Evolutionary conservation across 1,284 basidiomycete species (phyloP), one percentile per base, ranked within the genome.

Genomic region (Ganoderma boninense): DNA sequence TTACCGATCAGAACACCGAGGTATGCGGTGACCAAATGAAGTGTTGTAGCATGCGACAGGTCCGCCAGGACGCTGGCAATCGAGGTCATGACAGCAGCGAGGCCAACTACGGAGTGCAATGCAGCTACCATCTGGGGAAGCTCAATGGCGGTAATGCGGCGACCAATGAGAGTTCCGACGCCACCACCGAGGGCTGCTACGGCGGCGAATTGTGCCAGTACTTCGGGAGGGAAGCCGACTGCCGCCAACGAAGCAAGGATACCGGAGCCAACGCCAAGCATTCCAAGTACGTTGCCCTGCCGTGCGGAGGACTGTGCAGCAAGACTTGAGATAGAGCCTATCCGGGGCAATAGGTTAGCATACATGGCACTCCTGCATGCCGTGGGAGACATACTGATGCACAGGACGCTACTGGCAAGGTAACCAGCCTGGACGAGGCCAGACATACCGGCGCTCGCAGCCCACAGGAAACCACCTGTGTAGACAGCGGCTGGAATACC

Each of bases 371-470:
- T 16, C 6, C 6, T 16, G n/a, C 18, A 2, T 10, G 1, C 43
- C 26, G 26, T 29, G 29, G 42, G 7, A n/a, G 68, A 73, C 84
- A 69, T 78, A 90, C 93, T 90, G 71, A 96, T 96, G 79, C 94
- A 95, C 61, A 96, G 87, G 56, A 96, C 80, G 75, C 92, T 95
- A 76, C 92, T 94, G 0, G 92, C 88, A 67, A 95, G 80, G 77
- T 96, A 96, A 20, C 95, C 94, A 4, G 94, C 94, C 79, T 95
- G 93, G 2, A 95, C 92, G 52, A 96, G 86, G n/a, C 95, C 95
- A 16, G 87, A 90, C 89, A 93, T 91, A 46, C 94, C 94, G 4
- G 93, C 93, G 75, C 89, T 92, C 16, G 92, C 92, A 49, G 94
- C 92, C 67, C 89, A 89, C 67, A 95, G 79, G 81, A 94, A 95